Base-by-base conservation (phyloP, 441 rosid species). In the Gossypium trilobum region DNA sequence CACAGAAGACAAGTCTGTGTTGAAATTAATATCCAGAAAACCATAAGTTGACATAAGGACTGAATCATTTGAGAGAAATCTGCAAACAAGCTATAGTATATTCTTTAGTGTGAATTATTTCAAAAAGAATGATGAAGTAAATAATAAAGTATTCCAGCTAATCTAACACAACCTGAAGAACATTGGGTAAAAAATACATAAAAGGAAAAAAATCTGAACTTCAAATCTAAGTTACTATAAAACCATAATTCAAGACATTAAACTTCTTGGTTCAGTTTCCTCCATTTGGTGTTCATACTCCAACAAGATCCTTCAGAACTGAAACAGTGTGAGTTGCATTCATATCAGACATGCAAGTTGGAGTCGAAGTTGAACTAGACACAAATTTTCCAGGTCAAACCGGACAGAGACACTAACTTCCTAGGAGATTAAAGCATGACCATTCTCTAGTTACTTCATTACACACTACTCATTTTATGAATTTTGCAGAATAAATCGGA, bases 1-100 rank as follows among this genome's bases (percentile, higher is more conserved):
- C 74, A 88, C 75, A 60, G 86, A 80, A 77, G 86, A 85, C 46
- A 76, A 76, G 67, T 80, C 78, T 4, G 63, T 13, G 39, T 75
- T 63, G 61, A 89, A 86, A 69, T 79, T 76, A 74, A 84, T 75
- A 83, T 90, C 89, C 85, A 82, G 31, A 81, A 92, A 92, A 64
- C 99, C 99, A 78, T 90, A 94, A 67, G 88, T 75, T 54, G 81
- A 88, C 73, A 89, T 65, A 72, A 63, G 55, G 76, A 75, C 71
- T 52, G 94, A 85, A 78, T 87, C 92, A 83, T 85, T 87, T 77
- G 89, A 84, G 72, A 94, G 85, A 79, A 78, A 86, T 86, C 99
- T 94, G 93, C 90, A 86, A 78, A 73, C 50, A 77, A 79, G 79
- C 36, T 61, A 82, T 46, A 58, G 51, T 16, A 70, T 66, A 73